Evolutionary conservation across 345 rosid species (phyloP), one percentile per base, ranked within the genome.

Genomic region (Hypericum perforatum): DNA sequence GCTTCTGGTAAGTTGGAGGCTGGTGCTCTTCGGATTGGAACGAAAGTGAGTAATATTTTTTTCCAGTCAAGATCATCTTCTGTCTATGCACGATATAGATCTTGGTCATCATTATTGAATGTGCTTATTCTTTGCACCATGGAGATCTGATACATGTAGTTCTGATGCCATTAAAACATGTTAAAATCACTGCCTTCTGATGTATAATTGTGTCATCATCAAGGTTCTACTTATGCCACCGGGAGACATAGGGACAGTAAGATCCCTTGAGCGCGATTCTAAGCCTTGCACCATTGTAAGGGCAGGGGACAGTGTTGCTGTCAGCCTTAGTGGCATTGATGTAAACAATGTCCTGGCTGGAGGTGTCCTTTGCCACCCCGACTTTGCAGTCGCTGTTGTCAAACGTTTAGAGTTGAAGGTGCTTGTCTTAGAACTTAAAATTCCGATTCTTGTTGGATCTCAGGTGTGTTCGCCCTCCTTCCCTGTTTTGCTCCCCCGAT

Each of bases 361-460:
- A 37, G 99, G 83, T 54, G 95, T 84, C 8, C 65, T 89, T 49
- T 89, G 97, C 61, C 99, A 94, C 71, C 95, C 95, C 8, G 92
- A 80, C 73, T 89, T 67, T 55, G 95, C 94, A 3, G 83, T 86
- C 59, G 58, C 89, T 13, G 69, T 79, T 53, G 79, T 94, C 45
- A 66, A 70, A 47, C 92, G 61, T 73, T 62, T 89, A 71, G 99
- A 86, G 70, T 63, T 94, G 63, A 82, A 68, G 70, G 81, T 89
- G 63, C 76, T 86, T 0, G 65, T 82, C 52, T 72, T 94, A 66
- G 97, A 89, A 64, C 76, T 76, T 43, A 76, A 89, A 38, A 63
- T 72, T 37, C 97, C 95, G 9, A 80, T 94, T 74, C 61, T 94
- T 43, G 73, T 73, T 8, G 99, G 99, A 37, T 78, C 97, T 60